Base-by-base conservation (phyloP, 2,329 filamentous ascomycete species). In the Ophiostoma sp. region DNA sequence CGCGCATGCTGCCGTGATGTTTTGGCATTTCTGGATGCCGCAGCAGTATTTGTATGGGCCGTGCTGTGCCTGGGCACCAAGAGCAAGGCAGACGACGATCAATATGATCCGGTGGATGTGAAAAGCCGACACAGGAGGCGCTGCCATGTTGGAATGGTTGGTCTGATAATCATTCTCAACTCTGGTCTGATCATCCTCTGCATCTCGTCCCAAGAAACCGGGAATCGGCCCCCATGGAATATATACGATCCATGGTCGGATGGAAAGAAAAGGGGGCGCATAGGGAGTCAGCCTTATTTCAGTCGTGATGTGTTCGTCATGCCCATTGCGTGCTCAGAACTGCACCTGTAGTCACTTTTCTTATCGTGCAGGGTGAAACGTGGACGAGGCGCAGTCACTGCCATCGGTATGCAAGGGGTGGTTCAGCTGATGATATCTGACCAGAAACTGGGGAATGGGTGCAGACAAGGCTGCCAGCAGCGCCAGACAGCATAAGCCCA, bases 21-120 rank as follows among this genome's bases (percentile, higher is more conserved):
- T 66, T 14, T 66, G 65, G 40, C 65, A 66, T 55, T 66, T 66
- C n/a, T 66, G 65, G n/a, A 66, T 66, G 65, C 49, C 49, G 47
- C 65, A 66, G 65, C 65, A 66, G 65, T 66, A 66, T 49, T 66
- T 41, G 65, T 60, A 66, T 2, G 49, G 49, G 65, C 65, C 65
- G 18, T 60, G 7, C 49, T 66, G 65, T 14, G 65, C 65, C 8
- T 40, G 49, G 40, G 40, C 65, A 18, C 41, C 45, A 16, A 40
- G 36, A 18, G 49, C 65, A 11, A 66, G 49, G n/a, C 42, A 11
- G 16, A 18, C n/a, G n/a, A 63, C 40, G 18, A 18, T 18, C 38
- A 42, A 42, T 41, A 16, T 12, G 16, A 63, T n/a, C 8, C 42
- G 38, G 40, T 9, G 38, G 60, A 27, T 8, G 12, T 5, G 38